Percentiles rank a stretch among this genome's conserved stretches.
Conservation (phyloP, 352 stramenopile genomes). For the Saprolegnia parasitica region DNA sequence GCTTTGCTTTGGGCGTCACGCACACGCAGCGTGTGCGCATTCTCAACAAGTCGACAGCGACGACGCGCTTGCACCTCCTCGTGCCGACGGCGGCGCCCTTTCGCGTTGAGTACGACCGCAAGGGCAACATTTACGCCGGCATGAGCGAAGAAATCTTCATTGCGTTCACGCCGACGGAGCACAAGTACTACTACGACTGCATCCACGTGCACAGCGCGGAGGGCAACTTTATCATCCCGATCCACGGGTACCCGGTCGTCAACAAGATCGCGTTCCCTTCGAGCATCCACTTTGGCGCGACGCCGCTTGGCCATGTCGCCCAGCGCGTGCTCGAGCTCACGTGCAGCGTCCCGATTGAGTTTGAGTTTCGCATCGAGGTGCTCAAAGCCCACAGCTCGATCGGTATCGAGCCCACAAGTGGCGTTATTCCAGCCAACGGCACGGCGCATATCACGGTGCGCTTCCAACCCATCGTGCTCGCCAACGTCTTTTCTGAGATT, state of each 20-base stretch:
- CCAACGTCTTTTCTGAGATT: constrained; percentile 62
- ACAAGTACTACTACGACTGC: constrained; percentile 89
- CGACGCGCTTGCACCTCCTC: constrained; percentile 65
- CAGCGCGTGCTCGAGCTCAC: constrained; percentile 42
- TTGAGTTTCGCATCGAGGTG: constrained; percentile 79
- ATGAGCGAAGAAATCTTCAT: constrained; percentile 74
- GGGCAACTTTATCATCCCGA: constrained; percentile 56
- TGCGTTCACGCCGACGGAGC: constrained; percentile 59
- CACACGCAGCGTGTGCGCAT: constrained; percentile 65
- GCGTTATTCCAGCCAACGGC: constrained; percentile 68
- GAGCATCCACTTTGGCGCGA: constrained; percentile 77
- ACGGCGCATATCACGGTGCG: constrained; percentile 60
- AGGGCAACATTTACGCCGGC: constrained; percentile 64
- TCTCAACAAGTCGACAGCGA: constrained; percentile 70
- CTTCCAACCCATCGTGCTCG: constrained; percentile 59
- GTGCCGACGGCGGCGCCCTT: constrained; percentile 48
- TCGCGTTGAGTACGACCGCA: constrained; percentile 52
- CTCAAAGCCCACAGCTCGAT: constrained; percentile 68
- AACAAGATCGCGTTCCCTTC: constrained; percentile 63
- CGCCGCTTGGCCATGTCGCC: constrained; percentile 46
- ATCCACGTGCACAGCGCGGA: constrained; percentile 70
- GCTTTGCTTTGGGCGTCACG: constrained; percentile 59
- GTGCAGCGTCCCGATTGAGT: constrained; percentile 82
- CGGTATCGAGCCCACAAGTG: constrained; percentile 59
- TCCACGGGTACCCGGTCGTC: constrained; percentile 85